Percentiles rank a stretch among this genome's conserved stretches.
Conservation (phyloP, 768 basidiomycete genomes). For the Guyanaporus albipodus region DNA sequence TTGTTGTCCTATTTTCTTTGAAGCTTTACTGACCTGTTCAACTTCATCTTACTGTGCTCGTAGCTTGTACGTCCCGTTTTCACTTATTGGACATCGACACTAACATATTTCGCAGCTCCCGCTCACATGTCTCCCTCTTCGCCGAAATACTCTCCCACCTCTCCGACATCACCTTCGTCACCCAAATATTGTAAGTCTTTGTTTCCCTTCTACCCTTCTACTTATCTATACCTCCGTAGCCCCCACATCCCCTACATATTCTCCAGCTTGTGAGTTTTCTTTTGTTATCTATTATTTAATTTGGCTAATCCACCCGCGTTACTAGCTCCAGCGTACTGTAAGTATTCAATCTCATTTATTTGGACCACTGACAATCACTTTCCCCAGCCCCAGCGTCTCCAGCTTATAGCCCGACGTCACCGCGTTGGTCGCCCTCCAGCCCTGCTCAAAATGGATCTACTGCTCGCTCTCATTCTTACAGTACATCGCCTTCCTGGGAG, state of each 20-base stretch:
- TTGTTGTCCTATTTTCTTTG: background rate
- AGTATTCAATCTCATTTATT: conserved; percentile 27
- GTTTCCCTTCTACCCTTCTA: background rate
- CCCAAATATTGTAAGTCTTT: conserved; percentile 80
- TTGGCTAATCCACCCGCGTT: conserved; percentile 4
- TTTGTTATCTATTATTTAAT: background rate
- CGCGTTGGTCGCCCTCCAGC: conserved; percentile 78
- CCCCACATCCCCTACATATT: conserved; percentile 84
- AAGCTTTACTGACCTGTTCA: conserved; percentile 25
- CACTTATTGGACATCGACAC: background rate
- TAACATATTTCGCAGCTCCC: conserved; percentile 47
- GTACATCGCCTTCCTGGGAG: conserved; percentile 52
- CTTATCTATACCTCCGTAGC: conserved; percentile 41
- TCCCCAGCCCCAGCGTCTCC: conserved; percentile 73
- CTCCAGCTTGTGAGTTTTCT: conserved; percentile 70
- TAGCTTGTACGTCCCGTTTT: conserved; percentile 57
- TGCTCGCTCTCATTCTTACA: conserved; percentile 40
- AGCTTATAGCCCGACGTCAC: conserved; percentile 82
- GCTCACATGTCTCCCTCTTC: conserved; percentile 85
- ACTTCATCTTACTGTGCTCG: conserved; percentile 1
- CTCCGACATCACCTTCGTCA: conserved; percentile 86
- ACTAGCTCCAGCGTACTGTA: conserved; percentile 78
- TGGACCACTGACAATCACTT: conserved; percentile 14
- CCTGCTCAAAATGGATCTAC: conserved; percentile 55
- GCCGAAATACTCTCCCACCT: conserved; percentile 91